Conservation (phyloP, 163 green algal genomes). For the Scenedesmus sp. region DNA sequence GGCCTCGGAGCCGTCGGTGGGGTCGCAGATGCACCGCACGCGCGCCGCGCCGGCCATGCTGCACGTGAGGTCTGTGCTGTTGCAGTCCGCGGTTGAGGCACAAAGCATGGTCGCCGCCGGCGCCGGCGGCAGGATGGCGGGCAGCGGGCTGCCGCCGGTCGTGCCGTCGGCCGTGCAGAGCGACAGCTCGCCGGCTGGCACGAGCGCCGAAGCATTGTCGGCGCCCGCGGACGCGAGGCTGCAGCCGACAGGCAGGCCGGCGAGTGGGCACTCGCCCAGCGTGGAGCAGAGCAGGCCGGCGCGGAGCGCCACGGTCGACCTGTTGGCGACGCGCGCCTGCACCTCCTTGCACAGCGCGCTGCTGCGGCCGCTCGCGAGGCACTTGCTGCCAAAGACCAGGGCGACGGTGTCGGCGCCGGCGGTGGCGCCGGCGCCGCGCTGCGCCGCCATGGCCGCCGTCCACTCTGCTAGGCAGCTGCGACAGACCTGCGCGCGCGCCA, state of each 20-base stretch:
- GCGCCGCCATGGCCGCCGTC: background rate
- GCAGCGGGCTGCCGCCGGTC: background rate
- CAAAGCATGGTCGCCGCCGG: background rate
- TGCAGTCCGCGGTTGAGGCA: background rate
- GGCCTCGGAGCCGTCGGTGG: background rate
- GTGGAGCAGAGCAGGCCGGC: conserved; percentile 19
- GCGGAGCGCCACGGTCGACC: background rate
- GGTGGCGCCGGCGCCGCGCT: background rate
- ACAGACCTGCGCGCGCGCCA: too few species aligned
- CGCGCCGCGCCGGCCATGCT: background rate
- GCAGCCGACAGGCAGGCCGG: background rate
- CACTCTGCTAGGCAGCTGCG: background rate
- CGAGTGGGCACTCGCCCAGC: background rate
- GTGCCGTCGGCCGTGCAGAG: conserved; percentile 16
- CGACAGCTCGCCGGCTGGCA: conserved; percentile 1
- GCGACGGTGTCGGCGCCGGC: background rate
- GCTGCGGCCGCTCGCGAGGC: conserved; percentile 20
- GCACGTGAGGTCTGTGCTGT: background rate
- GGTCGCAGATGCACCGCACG: conserved; percentile 2
- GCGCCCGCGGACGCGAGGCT: too few species aligned
- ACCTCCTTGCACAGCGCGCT: conserved; percentile 11
- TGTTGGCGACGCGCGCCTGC: conserved; percentile 6
- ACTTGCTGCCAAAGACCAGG: background rate
- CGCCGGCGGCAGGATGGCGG: background rate
- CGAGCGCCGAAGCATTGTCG: background rate